Evolutionary conservation across 2,329 filamentous ascomycete genomes (phyloP).

Genomic region (Aspergillus aculeatinus): DNA sequence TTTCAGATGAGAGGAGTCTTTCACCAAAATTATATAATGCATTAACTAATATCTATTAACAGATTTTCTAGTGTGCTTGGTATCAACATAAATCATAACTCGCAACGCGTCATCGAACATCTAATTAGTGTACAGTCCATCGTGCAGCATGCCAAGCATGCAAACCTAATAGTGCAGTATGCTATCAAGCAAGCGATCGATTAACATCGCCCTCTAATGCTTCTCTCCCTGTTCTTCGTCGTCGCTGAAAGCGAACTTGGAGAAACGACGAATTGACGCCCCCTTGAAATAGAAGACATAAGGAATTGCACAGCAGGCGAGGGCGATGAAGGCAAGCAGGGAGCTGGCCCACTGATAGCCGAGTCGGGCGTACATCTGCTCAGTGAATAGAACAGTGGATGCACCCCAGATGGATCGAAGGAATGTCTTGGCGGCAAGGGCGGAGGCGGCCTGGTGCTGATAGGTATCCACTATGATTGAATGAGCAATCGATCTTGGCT

Average conservation of each 20-base stretch:
- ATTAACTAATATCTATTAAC: neutral
- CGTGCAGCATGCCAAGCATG: neutral
- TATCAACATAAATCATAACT: neutral
- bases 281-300: slow-evolving; percentile 80
- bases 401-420: slow-evolving; percentile 80
- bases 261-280: slow-evolving; percentile 65
- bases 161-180: no score
- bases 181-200: neutral
- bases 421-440: slow-evolving; percentile 78
- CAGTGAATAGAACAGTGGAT: slow-evolving; percentile 72
- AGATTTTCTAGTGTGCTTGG: neutral
- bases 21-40: neutral
- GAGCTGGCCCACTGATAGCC: slow-evolving; percentile 74
- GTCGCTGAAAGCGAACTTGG: slow-evolving; percentile 69
- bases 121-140: neutral
- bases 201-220: neutral
- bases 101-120: neutral
- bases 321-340: slow-evolving; percentile 69
- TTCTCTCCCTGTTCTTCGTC: slow-evolving; percentile 48
- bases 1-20: no score
- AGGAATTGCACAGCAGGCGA: slow-evolving; percentile 79
- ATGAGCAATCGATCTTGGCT: slow-evolving; percentile 12
- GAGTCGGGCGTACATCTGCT: slow-evolving; percentile 74
- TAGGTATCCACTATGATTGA: slow-evolving; percentile 58
- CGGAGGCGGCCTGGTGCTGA: slow-evolving; percentile 74